Base-by-base conservation (phyloP, 345 rosid species). In the Toxicodendron radicans region DNA sequence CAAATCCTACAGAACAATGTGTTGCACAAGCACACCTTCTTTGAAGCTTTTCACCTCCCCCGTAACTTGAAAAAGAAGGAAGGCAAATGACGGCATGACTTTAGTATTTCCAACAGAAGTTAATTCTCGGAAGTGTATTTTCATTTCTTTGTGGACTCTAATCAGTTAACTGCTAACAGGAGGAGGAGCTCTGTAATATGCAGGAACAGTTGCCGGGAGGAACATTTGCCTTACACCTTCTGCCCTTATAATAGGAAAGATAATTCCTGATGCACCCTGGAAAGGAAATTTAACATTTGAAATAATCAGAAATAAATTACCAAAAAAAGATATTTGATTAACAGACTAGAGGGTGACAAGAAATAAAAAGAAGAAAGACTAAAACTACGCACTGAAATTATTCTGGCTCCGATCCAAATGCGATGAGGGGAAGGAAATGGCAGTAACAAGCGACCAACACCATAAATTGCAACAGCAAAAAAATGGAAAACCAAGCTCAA, bases 151-250 rank as follows among this genome's bases (percentile, higher is more conserved):
- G 18, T 33, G 20, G 70, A 46, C 54, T 16, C 10, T 3, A 21
- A 62, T 72, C 68, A 58, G 60, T 71, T 51, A 38, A 46, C 73
- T 14, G 75, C 30, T 27, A 27, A 27, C 30, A 27, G 30, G 30
- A 27, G n/a, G n/a, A n/a, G 84, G 81, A 33, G 77, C 79, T 65
- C 83, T 79, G 73, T 85, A 81, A 69, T 79, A 83, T 23, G 87
- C 82, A 33, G 85, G 87, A 62, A 83, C 82, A 21, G 82, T 83
- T 23, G 74, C 82, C 13, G 87, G 87, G 80, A 86, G 81, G 81
- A 86, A 81, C 85, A 83, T 81, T 76, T 83, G 85, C 69, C 84
- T 75, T 20, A 83, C 76, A 30, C 89, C 87, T 74, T 83, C 89
- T 4, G 87, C 85, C 60, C 60, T 81, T n/a, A 83, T 80, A 53